These are phyloP conservation scores for Letharia lupina DNA, from an alignment of 495 filamentous ascomycete genomes.

Conservation along the genomic window DNA sequence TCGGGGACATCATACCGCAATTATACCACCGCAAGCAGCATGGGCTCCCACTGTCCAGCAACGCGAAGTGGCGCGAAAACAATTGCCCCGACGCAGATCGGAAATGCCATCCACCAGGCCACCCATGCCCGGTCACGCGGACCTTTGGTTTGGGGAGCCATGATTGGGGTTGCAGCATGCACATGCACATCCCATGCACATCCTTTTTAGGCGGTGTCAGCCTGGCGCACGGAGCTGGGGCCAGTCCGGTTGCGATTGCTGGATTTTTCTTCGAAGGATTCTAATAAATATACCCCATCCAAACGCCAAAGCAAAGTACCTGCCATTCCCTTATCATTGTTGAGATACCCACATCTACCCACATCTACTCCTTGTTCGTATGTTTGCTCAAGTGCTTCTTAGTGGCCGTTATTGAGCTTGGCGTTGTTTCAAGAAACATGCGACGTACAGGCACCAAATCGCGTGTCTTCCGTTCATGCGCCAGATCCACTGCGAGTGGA, in stretches of 20 bases:
- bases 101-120: not conserved
- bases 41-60: not conserved
- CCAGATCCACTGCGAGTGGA: not conserved
- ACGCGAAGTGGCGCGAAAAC: not conserved
- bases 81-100: too few relatives aligned
- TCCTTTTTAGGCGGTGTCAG: not conserved
- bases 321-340: not conserved
- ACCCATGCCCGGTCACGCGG: not conserved
- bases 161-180: not conserved
- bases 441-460: not conserved
- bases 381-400: not conserved
- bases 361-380: not conserved
- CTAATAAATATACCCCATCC: not conserved
- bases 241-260: not conserved
- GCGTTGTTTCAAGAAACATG: not conserved
- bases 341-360: not conserved
- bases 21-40: not conserved
- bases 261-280: not conserved
- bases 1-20: not conserved
- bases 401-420: not conserved
- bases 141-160: not conserved
- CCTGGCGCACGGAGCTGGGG: not conserved
- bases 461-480: not conserved
- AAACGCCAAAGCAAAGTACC: not conserved
- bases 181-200: not conserved